Evolutionary conservation across 2,329 filamentous ascomycete species (phyloP), one percentile per base, ranked within the genome.

Genomic region (Fusarium hostae): DNA sequence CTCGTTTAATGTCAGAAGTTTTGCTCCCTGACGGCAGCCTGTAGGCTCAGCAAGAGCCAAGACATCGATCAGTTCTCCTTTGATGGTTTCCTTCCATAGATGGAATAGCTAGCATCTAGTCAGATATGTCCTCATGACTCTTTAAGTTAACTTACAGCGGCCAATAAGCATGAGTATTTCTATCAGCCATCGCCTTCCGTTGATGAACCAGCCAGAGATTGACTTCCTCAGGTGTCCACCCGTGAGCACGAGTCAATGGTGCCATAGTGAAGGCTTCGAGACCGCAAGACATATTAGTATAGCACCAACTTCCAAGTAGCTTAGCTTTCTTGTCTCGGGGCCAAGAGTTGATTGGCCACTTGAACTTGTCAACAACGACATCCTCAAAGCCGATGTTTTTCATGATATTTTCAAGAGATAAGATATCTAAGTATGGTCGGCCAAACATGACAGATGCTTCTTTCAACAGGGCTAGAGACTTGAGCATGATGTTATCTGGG

Each of bases 381-480:
- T 76, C 63, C 2, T 69, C 58, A 24, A 74, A 78, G 4, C 72
- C 77, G 5, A 70, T 68, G 15, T 70, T 44, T 4, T 30, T 37
- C 43, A 79, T 62, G 10, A 64, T 41, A 9, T 69, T 63, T 10
- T 58, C 56, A 11, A 75, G 64, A 3, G 62, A 41, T 4, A 59
- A n/a, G 10, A 75, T 72, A 11, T 72, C 67, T 8, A 68, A 58
- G 24, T 70, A 74, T 3, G 63, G 48, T 1, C 66, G 51, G 2
- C 73, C 69, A 28, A 79, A 74, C 12, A 73, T 73, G 22, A 71
- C 70, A 5, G 75, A 74, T 2, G 75, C 76, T 24, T 78, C 68
- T 12, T 64, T 41, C 24, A 78, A 40, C 5, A 73, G 51, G 10
- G 72, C 30, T 5, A 59, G 35, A 59, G 77, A 80, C 3, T 59